Evolutionary conservation across 768 basidiomycete species (phyloP).

Genomic region (Astraeus odoratus): DNA sequence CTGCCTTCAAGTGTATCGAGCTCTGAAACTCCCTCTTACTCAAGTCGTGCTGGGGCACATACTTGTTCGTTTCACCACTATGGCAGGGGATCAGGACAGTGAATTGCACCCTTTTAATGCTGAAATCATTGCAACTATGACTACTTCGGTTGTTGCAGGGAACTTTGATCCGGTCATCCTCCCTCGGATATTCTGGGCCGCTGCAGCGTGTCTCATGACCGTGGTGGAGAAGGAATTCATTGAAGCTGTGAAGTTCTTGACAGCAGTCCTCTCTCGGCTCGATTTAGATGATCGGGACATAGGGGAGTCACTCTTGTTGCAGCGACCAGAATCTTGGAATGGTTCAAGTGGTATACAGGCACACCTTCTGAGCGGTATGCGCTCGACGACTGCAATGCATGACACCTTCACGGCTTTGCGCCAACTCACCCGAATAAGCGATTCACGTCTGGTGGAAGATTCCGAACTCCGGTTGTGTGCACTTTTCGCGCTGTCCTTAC

Average conservation of each 20-base stretch:
- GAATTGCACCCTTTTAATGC: conserved; percentile 78
- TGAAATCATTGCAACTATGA: conserved; percentile 75
- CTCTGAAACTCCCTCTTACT: conserved; percentile 65
- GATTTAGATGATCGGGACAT: conserved; percentile 66
- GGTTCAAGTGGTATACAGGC: conserved; percentile 60
- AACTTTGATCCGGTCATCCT: conserved; percentile 56
- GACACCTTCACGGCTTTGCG: conserved; percentile 65
- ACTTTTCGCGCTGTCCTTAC: conserved; percentile 74
- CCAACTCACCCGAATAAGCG: conserved; percentile 51
- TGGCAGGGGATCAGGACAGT: conserved; percentile 67
- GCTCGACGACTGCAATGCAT: conserved; percentile 65
- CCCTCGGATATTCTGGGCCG: conserved; percentile 86
- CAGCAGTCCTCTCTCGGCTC: conserved; percentile 56
- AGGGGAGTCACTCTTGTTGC: conserved; percentile 59
- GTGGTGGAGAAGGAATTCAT: conserved; percentile 76
- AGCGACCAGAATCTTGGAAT: conserved; percentile 67
- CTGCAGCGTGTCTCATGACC: conserved; percentile 74
- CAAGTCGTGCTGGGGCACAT: conserved; percentile 70
- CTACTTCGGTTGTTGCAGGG: conserved; percentile 46
- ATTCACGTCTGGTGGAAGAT: conserved; percentile 62
- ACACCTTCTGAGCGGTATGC: conserved; percentile 65
- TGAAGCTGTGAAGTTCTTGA: conserved; percentile 58
- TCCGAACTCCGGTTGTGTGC: conserved; percentile 71
- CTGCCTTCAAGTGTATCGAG: conserved; percentile 85
- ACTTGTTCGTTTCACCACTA: conserved; percentile 77